Evolutionary conservation across 805 yeast genomes (phyloP), one percentile per base, ranked within the genome.

Genomic region (Sugiyamaella valdiviana): DNA sequence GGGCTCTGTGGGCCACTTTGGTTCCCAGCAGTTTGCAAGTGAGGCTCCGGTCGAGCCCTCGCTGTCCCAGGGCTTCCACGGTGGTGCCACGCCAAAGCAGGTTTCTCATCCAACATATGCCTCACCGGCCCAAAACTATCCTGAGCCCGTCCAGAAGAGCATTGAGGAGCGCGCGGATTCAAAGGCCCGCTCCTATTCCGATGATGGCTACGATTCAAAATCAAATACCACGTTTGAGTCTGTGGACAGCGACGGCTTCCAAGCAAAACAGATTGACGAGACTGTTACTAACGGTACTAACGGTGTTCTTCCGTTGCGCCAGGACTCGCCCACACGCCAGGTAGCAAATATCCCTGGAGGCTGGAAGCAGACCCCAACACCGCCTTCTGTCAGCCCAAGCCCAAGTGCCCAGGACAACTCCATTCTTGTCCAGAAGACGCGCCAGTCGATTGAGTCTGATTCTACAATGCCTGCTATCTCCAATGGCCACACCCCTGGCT

Each of bases 291-390:
- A 46, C n/a, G 44, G 17, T 10, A 7, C 22, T 5, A 22, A 37
- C 17, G 26, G 21, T 12, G 36, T 16, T 36, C 35, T 17, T 19
- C 45, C 19, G 29, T n/a, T 23, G 39, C 12, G 15, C 44, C 46
- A 59, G 5, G 39, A 15, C 16, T 42, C 19, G 37, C 20, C 23
- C 17, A 21, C 40, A 10, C 24, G 16, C 29, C 44, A 48, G n/a
- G 37, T 45, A n/a, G 38, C 52, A 3, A 26, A 37, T 22, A 49
- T 53, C 16, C 57, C 57, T 22, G 57, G 57, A 3, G 57, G 53
- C 2, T 53, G 57, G 57, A 32, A 46, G 21, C 41, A 35, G 35
- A 45, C 24, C 12, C 22, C 36, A 7, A 43, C 52, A 17, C 49
- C 49, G n/a, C 15, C 41, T 14, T 46, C 45, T 15, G 16, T 32